phyloP scores from a whole-genome alignment of 2,329 filamentous ascomycete genomes.

The Fusarium pseudocircinatum region DNA sequence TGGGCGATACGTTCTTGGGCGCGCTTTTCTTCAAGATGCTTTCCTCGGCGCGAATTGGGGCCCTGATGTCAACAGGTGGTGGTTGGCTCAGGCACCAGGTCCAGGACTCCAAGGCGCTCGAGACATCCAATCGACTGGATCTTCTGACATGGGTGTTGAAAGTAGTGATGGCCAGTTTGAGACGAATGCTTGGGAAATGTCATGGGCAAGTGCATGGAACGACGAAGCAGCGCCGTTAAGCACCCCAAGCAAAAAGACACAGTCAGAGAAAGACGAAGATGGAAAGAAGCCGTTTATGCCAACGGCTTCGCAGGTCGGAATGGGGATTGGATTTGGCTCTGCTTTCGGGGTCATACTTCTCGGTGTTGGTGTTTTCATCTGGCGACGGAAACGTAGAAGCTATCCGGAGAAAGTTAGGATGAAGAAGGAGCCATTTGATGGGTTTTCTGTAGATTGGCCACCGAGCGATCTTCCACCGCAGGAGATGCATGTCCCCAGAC shows the following conservation, averaged over 20 bases:
- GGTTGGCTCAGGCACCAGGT: constrained; percentile 29
- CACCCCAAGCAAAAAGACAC: neutral
- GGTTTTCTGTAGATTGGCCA: too few relatives aligned
- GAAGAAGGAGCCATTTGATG: neutral
- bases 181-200: constrained; percentile 21
- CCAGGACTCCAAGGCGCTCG: neutral
- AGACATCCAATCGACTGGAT: neutral
- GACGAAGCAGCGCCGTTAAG: neutral
- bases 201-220: constrained; percentile 15
- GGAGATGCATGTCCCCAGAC: too few relatives aligned
- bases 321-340: neutral
- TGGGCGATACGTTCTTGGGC: constrained; percentile 48
- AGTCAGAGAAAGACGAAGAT: neutral
- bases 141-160: neutral
- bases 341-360: neutral
- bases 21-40: constrained; percentile 56
- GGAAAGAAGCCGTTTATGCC: neutral
- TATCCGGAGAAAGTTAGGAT: neutral
- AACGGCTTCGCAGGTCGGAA: neutral
- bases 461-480: too few relatives aligned
- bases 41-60: constrained; percentile 56
- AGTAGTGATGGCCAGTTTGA: neutral
- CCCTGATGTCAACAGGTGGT: constrained; percentile 25
- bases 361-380: neutral
- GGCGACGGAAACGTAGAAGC: neutral